Evolutionary conservation across 2,329 filamentous ascomycete genomes (phyloP).

Genomic region (Aureobasidium melanogenum): DNA sequence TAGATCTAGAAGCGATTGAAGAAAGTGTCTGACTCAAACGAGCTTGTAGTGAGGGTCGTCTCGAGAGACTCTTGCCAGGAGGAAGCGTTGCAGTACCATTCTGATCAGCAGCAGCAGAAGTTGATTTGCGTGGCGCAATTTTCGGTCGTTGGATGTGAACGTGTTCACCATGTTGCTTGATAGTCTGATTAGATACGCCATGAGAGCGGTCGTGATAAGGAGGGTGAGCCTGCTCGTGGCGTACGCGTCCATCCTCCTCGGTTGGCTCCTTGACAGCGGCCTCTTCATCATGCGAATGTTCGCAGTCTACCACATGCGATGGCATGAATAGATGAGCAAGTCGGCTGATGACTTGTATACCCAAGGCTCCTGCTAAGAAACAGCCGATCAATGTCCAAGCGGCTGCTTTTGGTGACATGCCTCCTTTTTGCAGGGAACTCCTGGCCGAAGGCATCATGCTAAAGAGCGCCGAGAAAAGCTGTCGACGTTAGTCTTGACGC

Average conservation of each 20-base stretch:
- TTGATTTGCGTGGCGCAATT: neutral
- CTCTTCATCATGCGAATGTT: conserved; percentile 59
- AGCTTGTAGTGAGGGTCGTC: conserved; percentile 32
- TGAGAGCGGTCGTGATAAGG: conserved; percentile 7
- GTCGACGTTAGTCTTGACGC: conserved; percentile 12
- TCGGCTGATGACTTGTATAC: conserved; percentile 65
- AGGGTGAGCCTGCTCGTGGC: conserved; percentile 21
- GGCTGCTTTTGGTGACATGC: conserved; percentile 57
- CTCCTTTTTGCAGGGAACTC: conserved; percentile 62
- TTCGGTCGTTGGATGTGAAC: conserved; percentile 1
- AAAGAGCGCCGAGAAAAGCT: conserved; percentile 88
- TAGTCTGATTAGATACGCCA: neutral
- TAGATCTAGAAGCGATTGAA: conserved; percentile 39
- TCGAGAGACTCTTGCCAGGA: neutral
- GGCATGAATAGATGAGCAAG: conserved; percentile 66
- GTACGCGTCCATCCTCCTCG: conserved; percentile 20
- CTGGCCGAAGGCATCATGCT: conserved; percentile 88
- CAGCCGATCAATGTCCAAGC: conserved; percentile 60
- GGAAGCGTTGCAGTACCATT: neutral
- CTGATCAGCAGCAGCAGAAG: neutral
- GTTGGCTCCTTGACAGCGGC: conserved; percentile 39
- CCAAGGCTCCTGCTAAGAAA: conserved; percentile 64
- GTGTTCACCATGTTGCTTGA: conserved; percentile 8
- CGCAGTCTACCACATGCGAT: conserved; percentile 72
- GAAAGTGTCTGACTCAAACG: conserved; percentile 37